phyloP scores from a whole-genome alignment of 1,284 basidiomycete genomes.

The Hymenochaete sp. region DNA sequence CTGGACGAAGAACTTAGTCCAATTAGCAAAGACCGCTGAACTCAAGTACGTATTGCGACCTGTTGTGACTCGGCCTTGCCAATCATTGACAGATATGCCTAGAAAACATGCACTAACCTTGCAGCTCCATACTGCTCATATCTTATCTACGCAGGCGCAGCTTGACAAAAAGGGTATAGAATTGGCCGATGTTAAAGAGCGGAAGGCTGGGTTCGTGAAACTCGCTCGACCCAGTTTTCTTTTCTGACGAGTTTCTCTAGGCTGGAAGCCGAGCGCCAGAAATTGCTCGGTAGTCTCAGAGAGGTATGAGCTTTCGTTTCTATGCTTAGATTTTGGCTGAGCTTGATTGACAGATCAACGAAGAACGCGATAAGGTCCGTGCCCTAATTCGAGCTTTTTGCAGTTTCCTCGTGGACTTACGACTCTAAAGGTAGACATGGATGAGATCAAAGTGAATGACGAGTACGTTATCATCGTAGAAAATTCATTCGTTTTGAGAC shows the following conservation, averaged over 20 bases:
- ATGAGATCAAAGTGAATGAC: slow-evolving; percentile 44
- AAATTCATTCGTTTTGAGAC: slow-evolving; percentile 9
- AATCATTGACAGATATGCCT: slow-evolving; percentile 13
- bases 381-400: no score
- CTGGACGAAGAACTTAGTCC: slow-evolving; percentile 76
- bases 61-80: not conserved
- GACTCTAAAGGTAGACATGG: slow-evolving; percentile 39
- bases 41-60: slow-evolving; percentile 52
- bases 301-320: slow-evolving; percentile 39
- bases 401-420: not conserved
- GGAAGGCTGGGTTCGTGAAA: slow-evolving; percentile 57
- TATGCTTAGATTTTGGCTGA: no score
- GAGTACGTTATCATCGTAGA: slow-evolving; percentile 45
- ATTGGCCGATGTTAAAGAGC: slow-evolving; percentile 69
- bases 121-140: slow-evolving; percentile 78
- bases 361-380: slow-evolving; percentile 64
- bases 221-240: not conserved
- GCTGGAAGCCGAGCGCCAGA: slow-evolving; percentile 61
- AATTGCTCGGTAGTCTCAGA: slow-evolving; percentile 54
- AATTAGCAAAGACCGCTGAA: slow-evolving; percentile 73
- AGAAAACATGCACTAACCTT: slow-evolving; percentile 75
- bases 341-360: slow-evolving; percentile 46
- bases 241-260: slow-evolving; percentile 30
- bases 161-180: slow-evolving; percentile 66
- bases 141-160: slow-evolving; percentile 67